These are phyloP conservation scores for Neonothopanus nambi DNA, from an alignment of 1,284 basidiomycete genomes.

Conservation along the genomic window DNA sequence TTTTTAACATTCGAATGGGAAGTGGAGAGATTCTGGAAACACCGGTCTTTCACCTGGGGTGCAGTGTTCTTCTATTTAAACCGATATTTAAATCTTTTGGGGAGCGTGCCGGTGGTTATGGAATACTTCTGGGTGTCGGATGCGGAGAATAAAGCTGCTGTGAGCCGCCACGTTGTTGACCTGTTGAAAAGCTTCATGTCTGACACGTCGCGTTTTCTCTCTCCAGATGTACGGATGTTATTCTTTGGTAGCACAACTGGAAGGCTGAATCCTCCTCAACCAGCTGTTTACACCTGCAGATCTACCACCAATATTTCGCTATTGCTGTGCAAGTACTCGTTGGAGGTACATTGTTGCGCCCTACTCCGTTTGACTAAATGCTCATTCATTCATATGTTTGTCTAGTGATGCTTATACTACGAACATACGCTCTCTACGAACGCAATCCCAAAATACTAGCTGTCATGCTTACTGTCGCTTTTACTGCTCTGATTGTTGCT, in stretches of 20 bases:
- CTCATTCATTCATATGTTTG: background rate
- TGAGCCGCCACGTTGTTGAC: constrained; percentile 23
- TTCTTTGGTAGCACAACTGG: background rate
- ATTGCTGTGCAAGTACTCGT: constrained; percentile 36
- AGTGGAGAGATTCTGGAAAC: constrained; percentile 39
- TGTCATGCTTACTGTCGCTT: constrained; percentile 26
- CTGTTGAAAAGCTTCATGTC: constrained; percentile 11
- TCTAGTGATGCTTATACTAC: constrained; percentile 40
- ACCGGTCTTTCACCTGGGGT: constrained; percentile 29
- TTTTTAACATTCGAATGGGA: constrained; percentile 37
- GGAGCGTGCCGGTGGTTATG: constrained; percentile 38
- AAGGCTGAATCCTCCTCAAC: background rate
- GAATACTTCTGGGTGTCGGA: constrained; percentile 29
- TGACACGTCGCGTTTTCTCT: background rate
- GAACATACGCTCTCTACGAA: constrained; percentile 44
- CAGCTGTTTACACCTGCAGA: constrained; percentile 30
- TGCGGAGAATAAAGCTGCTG: constrained; percentile 12
- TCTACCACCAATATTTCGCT: constrained; percentile 36
- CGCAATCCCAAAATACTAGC: constrained; percentile 32
- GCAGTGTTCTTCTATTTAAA: constrained; percentile 40
- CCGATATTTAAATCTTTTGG: constrained; percentile 40
- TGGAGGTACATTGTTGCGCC: constrained; percentile 29
- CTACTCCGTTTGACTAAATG: background rate
- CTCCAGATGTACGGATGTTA: constrained; percentile 10
- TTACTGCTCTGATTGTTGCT: constrained; percentile 23